Conservation (phyloP, 2,329 filamentous ascomycete species). For the Chaetomiaceae sp. region DNA sequence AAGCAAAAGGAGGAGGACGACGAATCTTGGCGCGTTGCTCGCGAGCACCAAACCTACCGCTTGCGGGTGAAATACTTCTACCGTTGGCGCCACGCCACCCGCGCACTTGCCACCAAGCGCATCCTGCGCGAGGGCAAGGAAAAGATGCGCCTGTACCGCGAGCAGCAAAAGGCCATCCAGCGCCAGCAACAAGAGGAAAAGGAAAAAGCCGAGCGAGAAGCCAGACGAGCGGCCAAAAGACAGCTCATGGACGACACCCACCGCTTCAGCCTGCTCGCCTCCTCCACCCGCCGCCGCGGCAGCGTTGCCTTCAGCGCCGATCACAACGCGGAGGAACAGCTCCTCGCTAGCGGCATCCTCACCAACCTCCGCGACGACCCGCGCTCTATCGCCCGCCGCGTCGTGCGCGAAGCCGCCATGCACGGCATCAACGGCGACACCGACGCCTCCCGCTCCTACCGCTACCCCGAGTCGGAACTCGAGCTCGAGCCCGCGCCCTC, state of each 20-base stretch:
- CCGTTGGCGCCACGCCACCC: conserved; percentile 47
- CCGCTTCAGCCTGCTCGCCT: conserved; percentile 19
- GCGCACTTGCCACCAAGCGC: conserved; percentile 44
- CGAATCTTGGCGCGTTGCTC: conserved; percentile 41
- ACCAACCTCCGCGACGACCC: conserved; percentile 38
- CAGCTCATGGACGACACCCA: conserved; percentile 34
- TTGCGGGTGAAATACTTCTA: conserved; percentile 53
- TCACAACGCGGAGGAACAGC: conserved; percentile 33
- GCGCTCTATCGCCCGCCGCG: conserved; percentile 30
- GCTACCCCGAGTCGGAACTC: conserved; percentile 21
- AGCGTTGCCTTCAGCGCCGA: conserved; percentile 18
- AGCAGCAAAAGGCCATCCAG: conserved; percentile 28
- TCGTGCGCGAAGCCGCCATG: conserved; percentile 30
- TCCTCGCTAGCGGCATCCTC: conserved; percentile 41
- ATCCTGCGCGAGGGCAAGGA: conserved; percentile 49
- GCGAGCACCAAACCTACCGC: conserved; percentile 45
- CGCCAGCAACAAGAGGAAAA: conserved; percentile 18
- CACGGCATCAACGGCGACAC: conserved; percentile 1
- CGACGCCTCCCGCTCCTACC: conserved; percentile 4
- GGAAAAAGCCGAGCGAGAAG: conserved; percentile 32
- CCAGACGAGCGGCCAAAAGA: conserved; percentile 24
- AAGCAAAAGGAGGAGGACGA: conserved; percentile 45
- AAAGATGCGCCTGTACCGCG: conserved; percentile 43
- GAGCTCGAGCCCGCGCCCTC: conserved; percentile 18
- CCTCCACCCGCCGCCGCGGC: conserved; percentile 17